phyloP scores from a whole-genome alignment of 192 early-diverging fungal genomes.

The Phlyctochytrium bullatum region DNA sequence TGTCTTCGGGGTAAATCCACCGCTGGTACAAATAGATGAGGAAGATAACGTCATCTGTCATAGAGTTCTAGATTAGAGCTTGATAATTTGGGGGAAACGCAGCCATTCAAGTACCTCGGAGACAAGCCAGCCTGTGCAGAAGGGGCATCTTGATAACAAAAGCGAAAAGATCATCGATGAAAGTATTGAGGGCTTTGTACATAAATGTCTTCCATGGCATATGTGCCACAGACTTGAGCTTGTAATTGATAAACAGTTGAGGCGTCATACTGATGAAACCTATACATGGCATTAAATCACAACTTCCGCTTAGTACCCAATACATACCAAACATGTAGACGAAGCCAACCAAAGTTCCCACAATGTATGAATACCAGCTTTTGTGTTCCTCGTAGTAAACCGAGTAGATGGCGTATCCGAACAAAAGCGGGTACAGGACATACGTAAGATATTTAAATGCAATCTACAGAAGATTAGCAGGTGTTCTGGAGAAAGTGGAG shows the following conservation, averaged over 20 bases:
- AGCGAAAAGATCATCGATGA: constrained; percentile 83
- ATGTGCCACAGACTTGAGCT: constrained; percentile 76
- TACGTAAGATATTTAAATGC: constrained; percentile 84
- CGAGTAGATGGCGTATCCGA: constrained; percentile 79
- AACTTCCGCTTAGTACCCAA: not conserved
- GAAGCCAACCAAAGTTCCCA: constrained; percentile 82
- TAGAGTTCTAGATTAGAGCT: not conserved
- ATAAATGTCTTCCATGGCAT: constrained; percentile 94
- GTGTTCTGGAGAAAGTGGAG: not conserved
- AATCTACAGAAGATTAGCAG: constrained; percentile 35
- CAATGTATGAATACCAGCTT: constrained; percentile 86
- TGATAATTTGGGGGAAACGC: not conserved
- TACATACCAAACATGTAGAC: constrained; percentile 82
- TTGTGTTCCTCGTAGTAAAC: constrained; percentile 84
- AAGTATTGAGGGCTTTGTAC: constrained; percentile 77
- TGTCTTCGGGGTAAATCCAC: constrained; percentile 78
- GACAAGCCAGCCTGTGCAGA: constrained; percentile 77
- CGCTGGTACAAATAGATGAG: constrained; percentile 82
- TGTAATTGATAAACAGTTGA: constrained; percentile 91
- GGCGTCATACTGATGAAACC: constrained; percentile 75
- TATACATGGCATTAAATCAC: constrained; percentile 13
- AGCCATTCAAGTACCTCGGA: constrained; percentile 41
- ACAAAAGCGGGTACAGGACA: constrained; percentile 71
- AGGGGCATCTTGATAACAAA: constrained; percentile 96
- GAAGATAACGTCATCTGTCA: constrained; percentile 77